Conservation (phyloP, 2,329 filamentous ascomycete species). For the Exserohilum turcica region DNA sequence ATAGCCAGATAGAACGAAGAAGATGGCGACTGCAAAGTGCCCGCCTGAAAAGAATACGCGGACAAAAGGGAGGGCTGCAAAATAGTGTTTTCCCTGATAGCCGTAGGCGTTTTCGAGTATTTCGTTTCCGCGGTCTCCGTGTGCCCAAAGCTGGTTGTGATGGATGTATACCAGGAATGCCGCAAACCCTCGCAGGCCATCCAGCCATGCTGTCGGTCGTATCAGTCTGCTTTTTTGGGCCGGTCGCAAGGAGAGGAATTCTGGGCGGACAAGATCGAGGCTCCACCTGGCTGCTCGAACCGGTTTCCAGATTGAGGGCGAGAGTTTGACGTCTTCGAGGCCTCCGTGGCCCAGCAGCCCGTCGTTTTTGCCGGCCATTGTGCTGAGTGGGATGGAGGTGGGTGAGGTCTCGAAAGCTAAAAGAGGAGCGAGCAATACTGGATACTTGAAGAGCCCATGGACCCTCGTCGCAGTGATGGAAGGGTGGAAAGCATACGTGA, state of each 20-base stretch:
- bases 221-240: slow-evolving; percentile 25
- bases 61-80: slow-evolving; percentile 49
- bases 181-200: slow-evolving; percentile 70
- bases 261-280: slow-evolving; percentile 38
- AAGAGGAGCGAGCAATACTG: not conserved
- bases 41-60: slow-evolving; percentile 56
- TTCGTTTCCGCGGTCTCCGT: slow-evolving; percentile 53
- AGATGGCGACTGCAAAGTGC: slow-evolving; percentile 60
- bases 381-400: not conserved
- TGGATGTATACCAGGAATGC: slow-evolving; percentile 69
- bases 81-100: slow-evolving; percentile 38
- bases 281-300: slow-evolving; percentile 35
- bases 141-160: slow-evolving; percentile 55
- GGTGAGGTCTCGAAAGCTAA: not conserved
- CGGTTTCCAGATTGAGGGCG: slow-evolving; percentile 36
- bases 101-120: slow-evolving; percentile 49
- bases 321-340: slow-evolving; percentile 33
- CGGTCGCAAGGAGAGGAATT: slow-evolving; percentile 34
- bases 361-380: slow-evolving; percentile 37
- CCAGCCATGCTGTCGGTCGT: slow-evolving; percentile 52
- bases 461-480: not conserved
- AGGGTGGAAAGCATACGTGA: not conserved
- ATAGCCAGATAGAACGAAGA: slow-evolving; percentile 61
- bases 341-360: slow-evolving; percentile 35
- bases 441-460: not conserved